Percentiles rank a stretch among this genome's conserved stretches.
These are phyloP conservation scores for Vigna trinervia DNA, from an alignment of 306 rosid genomes.

Conservation along the genomic window DNA sequence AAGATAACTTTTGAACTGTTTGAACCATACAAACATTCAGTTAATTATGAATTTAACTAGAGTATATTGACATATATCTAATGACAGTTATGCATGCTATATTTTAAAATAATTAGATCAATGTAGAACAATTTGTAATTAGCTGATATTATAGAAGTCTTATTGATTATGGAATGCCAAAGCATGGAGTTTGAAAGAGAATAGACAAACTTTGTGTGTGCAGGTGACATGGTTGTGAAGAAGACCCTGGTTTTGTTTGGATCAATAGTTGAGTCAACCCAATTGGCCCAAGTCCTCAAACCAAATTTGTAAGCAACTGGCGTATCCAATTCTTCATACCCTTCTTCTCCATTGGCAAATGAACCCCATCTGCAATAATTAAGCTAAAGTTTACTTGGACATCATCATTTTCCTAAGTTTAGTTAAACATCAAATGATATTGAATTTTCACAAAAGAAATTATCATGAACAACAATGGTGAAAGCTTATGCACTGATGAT, in stretches of 20 bases:
- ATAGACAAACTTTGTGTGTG: constrained; percentile 72
- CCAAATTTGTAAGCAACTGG: constrained; percentile 78
- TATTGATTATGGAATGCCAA: background rate
- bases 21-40: no score
- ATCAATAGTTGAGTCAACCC: constrained; percentile 85
- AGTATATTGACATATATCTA: no score
- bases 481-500: background rate
- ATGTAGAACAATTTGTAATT: no score
- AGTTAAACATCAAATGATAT: constrained; percentile 5
- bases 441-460: background rate
- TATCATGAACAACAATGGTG: background rate
- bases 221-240: constrained; percentile 95
- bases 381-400: background rate
- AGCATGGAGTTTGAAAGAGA: constrained; percentile 39
- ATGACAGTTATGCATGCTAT: no score
- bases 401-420: background rate
- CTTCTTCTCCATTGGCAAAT: constrained; percentile 88
- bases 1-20: no score
- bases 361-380: constrained; percentile 86
- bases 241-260: constrained; percentile 86
- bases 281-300: constrained; percentile 94
- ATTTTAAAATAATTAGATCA: no score
- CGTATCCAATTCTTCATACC: constrained; percentile 83
- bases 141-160: background rate
- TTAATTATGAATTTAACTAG: background rate